These are phyloP conservation scores for Elongisporangium prolatum DNA, from an alignment of 352 stramenopile genomes.

Conservation along the genomic window DNA sequence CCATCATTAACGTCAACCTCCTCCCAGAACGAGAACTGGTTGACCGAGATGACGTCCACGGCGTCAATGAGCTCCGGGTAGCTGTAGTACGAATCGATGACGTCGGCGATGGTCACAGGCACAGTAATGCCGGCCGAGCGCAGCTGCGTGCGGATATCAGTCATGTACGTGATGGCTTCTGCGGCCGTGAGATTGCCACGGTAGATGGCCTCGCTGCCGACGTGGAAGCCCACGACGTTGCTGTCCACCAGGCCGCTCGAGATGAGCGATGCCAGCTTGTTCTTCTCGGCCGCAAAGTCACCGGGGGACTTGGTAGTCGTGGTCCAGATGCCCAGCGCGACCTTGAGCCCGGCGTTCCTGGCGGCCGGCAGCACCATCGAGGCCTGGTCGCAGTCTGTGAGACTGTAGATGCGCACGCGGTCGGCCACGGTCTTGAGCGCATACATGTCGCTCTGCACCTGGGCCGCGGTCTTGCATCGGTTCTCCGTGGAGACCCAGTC, in stretches of 20 bases:
- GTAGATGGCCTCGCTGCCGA: slow-evolving; percentile 72
- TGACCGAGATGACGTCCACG: slow-evolving; percentile 66
- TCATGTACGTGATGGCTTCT: slow-evolving; percentile 54
- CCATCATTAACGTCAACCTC: slow-evolving; percentile 36
- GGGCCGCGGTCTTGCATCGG: slow-evolving; percentile 38
- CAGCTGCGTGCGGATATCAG: slow-evolving; percentile 48
- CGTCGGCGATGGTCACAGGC: slow-evolving; percentile 63
- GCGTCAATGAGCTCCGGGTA: slow-evolving; percentile 52
- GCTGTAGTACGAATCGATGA: slow-evolving; percentile 64
- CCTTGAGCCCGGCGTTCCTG: slow-evolving; percentile 35
- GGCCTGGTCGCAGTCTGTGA: slow-evolving; percentile 50
- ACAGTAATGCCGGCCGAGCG: slow-evolving; percentile 15
- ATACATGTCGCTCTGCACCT: slow-evolving; percentile 58
- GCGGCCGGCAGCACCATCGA: slow-evolving; percentile 40
- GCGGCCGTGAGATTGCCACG: slow-evolving; percentile 40
- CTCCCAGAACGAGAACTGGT: slow-evolving; percentile 84
- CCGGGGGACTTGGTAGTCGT: slow-evolving; percentile 32
- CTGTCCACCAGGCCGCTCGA: slow-evolving; percentile 31
- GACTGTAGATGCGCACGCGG: slow-evolving; percentile 65
- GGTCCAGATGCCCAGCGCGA: slow-evolving; percentile 70
- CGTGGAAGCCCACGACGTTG: slow-evolving; percentile 47
- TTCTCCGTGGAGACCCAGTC: slow-evolving; percentile 33
- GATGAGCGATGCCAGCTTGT: slow-evolving; percentile 34
- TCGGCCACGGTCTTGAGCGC: slow-evolving; percentile 36
- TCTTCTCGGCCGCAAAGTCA: slow-evolving; percentile 40